Conservation (phyloP, 1,284 basidiomycete genomes). For the Ustilago bromivora region DNA sequence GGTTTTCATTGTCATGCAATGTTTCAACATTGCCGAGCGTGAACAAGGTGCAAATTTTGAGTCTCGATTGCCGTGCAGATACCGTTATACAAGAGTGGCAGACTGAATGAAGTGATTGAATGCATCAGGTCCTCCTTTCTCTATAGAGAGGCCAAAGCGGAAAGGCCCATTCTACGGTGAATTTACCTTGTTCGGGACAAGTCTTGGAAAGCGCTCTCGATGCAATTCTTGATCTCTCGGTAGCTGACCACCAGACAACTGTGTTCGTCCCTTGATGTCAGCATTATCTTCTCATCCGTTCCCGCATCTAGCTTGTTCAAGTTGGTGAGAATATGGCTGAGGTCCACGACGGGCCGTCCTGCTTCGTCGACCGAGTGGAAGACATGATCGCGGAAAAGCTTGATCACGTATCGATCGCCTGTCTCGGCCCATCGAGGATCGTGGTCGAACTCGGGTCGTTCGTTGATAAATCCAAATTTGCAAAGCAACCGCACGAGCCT, state of each 20-base stretch:
- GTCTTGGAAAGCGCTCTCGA: slow-evolving; percentile 65
- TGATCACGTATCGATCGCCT: slow-evolving; percentile 96
- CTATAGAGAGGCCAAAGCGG: no score
- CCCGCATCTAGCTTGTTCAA: slow-evolving; percentile 82
- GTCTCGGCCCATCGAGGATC: slow-evolving; percentile 98
- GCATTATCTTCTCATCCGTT: slow-evolving; percentile 91
- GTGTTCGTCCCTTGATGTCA: slow-evolving; percentile 92
- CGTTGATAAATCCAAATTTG: slow-evolving; percentile 98
- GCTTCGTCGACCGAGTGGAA: slow-evolving; percentile 96
- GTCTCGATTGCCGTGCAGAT: slow-evolving; percentile 9
- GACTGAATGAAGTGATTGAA: background rate
- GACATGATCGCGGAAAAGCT: slow-evolving; percentile 97
- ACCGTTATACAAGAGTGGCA: slow-evolving; percentile 15
- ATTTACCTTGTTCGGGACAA: slow-evolving; percentile 44
- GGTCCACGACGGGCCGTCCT: slow-evolving; percentile 88
- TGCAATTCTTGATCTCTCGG: slow-evolving; percentile 75
- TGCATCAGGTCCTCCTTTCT: background rate
- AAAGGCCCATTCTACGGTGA: background rate
- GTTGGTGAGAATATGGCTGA: slow-evolving; percentile 67
- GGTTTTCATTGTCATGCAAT: slow-evolving; percentile 18
- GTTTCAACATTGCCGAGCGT: background rate
- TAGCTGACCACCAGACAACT: slow-evolving; percentile 96
- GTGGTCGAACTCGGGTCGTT: slow-evolving; percentile 96
- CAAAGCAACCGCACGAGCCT: slow-evolving; percentile 89
- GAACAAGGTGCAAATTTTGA: background rate